Base-by-base conservation (phyloP, 257 asterid species). In the Jacaranda mimosifolia region DNA sequence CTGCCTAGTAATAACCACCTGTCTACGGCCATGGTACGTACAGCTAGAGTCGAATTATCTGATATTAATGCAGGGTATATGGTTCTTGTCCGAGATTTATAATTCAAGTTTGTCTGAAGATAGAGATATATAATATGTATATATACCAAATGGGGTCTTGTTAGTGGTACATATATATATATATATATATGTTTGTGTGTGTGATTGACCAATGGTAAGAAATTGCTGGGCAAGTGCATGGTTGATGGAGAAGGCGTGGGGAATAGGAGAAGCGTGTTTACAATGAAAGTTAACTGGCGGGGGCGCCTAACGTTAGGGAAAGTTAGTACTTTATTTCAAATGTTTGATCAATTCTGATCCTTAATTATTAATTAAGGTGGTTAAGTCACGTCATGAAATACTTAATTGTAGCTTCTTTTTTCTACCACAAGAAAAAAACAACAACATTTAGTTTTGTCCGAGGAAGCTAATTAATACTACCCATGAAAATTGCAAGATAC, bases 1-100 rank as follows among this genome's bases (percentile, higher is more conserved):
- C 87, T 85, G 53, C 81, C 86, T 39, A 95, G 51, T 86, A 86
- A 67, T 0, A 76, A 42, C 94, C 89, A 81, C 4, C 52, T 14
- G 11, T 69, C 87, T 3, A 19, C 59, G 0, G 68, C 83, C 97
- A 91, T 92, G 18, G 43, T 32, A 15, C 42, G 43, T 32, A 15
- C 42, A 13, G 32, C 32, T 26, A n/a, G 10, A 18, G 5, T 65
- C 42, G 38, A 9, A 65, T n/a, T n/a, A n/a, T n/a, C 36, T 9
- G 42, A 65, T 65, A 8, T 4, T 42, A 42, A 46, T 62, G 15
- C 45, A 26, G 32, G 32, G 2, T 26, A 55, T 5, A 15, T 32
- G 35, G 63, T 12, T 68, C 40, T 14, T 63, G 70, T 64, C n/a
- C 32, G 42, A 60, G 15, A n/a, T 17, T 26, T 26, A 26, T 26